A percentile compares a stretch with the other conserved stretches of the same genome.
Conservation (phyloP, 2,329 filamentous ascomycete species). For the Decorospora gaudefroyi region DNA sequence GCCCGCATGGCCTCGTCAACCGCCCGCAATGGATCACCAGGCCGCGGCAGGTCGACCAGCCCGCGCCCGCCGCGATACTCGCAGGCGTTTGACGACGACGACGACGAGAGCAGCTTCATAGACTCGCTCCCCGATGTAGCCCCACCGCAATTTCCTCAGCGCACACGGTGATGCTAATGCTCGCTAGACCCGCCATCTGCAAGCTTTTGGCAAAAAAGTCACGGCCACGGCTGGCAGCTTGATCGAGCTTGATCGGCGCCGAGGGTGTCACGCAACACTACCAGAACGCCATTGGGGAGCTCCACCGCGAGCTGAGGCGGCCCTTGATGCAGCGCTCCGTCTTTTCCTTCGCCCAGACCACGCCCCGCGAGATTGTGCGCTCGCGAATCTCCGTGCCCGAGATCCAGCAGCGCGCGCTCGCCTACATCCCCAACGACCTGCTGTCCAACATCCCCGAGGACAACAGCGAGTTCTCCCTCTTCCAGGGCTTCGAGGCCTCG, state of each 20-base stretch:
- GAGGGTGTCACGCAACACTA: slow-evolving; percentile 68
- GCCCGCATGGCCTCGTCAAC: slow-evolving; percentile 38
- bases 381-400: slow-evolving; percentile 87
- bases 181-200: slow-evolving; percentile 77
- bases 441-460: slow-evolving; percentile 86
- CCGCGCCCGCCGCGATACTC: slow-evolving; percentile 24
- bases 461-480: slow-evolving; percentile 85
- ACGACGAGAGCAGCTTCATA: slow-evolving; percentile 40
- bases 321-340: slow-evolving; percentile 85
- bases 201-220: slow-evolving; percentile 92
- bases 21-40: slow-evolving; percentile 37
- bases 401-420: slow-evolving; percentile 90
- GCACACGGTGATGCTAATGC: slow-evolving; percentile 23
- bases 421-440: slow-evolving; percentile 87
- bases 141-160: slow-evolving; percentile 1
- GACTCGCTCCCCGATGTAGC: slow-evolving; percentile 42
- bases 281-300: slow-evolving; percentile 82
- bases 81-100: slow-evolving; percentile 30
- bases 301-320: slow-evolving; percentile 84
- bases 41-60: slow-evolving; percentile 33
- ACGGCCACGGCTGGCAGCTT: slow-evolving; percentile 90
- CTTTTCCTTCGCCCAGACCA: slow-evolving; percentile 87
- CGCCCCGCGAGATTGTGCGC: slow-evolving; percentile 90
- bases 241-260: slow-evolving; percentile 70
- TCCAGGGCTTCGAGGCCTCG: slow-evolving; percentile 93